Evolutionary conservation across 257 asterid species (phyloP).

Genomic region (Ajuga chamaepitys): DNA sequence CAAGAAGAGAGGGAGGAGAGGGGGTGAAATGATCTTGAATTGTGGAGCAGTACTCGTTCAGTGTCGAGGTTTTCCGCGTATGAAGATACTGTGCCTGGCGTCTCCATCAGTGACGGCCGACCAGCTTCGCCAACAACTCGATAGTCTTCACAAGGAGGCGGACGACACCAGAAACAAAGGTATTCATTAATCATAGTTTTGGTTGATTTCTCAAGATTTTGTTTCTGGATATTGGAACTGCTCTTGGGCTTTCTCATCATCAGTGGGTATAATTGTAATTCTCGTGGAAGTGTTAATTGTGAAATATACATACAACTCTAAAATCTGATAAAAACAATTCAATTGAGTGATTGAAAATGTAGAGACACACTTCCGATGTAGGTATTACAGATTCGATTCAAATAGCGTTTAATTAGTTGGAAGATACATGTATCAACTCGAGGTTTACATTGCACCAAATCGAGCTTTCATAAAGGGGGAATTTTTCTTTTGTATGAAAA

Average conservation of each 20-base stretch:
- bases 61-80: conserved; percentile 23
- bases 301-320: not conserved
- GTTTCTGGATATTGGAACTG: not conserved
- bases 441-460: not conserved
- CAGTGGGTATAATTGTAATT: not conserved
- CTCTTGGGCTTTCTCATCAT: not conserved
- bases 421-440: not conserved
- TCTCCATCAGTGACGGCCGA: conserved; percentile 28
- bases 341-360: not conserved
- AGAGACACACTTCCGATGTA: not conserved
- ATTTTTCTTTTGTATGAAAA: not conserved
- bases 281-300: not conserved
- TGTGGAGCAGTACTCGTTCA: conserved; percentile 21
- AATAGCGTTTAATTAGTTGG: not conserved
- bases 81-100: conserved; percentile 17
- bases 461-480: not conserved
- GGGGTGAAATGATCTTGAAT: conserved; percentile 21
- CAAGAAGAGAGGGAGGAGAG: not conserved
- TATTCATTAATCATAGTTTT: not conserved
- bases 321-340: not conserved
- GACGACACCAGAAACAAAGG: conserved; percentile 34
- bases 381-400: not conserved
- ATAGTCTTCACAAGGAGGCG: conserved; percentile 43
- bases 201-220: not conserved
- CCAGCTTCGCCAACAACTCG: conserved; percentile 43